These are phyloP conservation scores for Mrakiaceae sp. DNA, from an alignment of 1,284 basidiomycete species.

Conservation along the genomic window DNA sequence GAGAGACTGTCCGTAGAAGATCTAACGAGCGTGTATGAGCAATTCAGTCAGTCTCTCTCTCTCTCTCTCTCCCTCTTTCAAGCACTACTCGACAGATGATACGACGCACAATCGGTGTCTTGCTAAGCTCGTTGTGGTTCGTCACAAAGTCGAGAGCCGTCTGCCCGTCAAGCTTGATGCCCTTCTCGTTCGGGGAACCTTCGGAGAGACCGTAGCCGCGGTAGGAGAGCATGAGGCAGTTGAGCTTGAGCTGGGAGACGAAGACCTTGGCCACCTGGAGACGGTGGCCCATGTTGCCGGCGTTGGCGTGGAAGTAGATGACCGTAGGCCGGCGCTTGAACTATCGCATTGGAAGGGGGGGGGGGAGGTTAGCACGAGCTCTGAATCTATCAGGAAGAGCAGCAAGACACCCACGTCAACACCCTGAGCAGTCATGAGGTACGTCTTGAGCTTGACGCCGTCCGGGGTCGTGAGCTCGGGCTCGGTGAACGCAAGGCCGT, in stretches of 20 bases:
- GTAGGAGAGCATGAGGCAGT: slow-evolving; percentile 80
- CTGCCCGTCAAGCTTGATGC: slow-evolving; percentile 35
- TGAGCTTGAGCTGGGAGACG: slow-evolving; percentile 41
- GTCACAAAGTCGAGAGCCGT: slow-evolving; percentile 61
- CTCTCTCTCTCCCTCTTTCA: not conserved
- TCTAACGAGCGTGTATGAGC: slow-evolving; percentile 16
- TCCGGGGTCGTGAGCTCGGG: slow-evolving; percentile 51
- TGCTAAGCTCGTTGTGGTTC: slow-evolving; percentile 53
- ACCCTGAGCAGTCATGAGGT: slow-evolving; percentile 42
- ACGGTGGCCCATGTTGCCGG: slow-evolving; percentile 53
- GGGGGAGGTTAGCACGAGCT: slow-evolving; percentile 14
- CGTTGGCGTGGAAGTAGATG: slow-evolving; percentile 76
- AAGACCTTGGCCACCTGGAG: slow-evolving; percentile 37
- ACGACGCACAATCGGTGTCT: slow-evolving; percentile 51
- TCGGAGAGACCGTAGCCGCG: slow-evolving; percentile 76
- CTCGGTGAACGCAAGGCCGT: not conserved
- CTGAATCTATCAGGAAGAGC: slow-evolving; percentile 24
- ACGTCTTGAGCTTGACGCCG: slow-evolving; percentile 48
- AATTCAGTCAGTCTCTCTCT: not conserved
- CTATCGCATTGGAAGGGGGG: not conserved
- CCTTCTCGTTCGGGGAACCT: slow-evolving; percentile 70
- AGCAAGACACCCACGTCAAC: slow-evolving; percentile 19
- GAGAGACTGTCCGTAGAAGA: slow-evolving; percentile 87
- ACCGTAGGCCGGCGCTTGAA: slow-evolving; percentile 13
- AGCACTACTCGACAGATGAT: not conserved